phyloP scores from a whole-genome alignment of 805 yeast genomes.

The Jamesozyma piceae region DNA sequence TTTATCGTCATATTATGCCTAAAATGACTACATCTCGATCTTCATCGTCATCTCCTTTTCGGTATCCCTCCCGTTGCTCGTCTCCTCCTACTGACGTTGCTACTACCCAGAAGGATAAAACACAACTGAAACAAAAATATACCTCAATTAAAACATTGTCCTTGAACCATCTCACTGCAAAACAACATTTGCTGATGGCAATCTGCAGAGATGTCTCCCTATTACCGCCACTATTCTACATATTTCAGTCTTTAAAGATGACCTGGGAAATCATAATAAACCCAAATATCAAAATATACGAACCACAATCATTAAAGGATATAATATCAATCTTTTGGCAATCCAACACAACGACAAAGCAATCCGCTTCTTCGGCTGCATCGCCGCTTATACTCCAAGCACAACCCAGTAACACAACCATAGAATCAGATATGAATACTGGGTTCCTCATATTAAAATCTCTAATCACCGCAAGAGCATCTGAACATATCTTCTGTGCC shows the following conservation, averaged over 20 bases:
- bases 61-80: too few relatives aligned
- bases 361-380: background rate
- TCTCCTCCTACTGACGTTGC: too few relatives aligned
- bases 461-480: conserved; percentile 53
- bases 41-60: too few relatives aligned
- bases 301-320: conserved; percentile 18
- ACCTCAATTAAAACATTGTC: conserved; percentile 49
- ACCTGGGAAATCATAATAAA: conserved; percentile 13
- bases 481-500: conserved; percentile 74
- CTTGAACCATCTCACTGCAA: conserved; percentile 59
- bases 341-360: conserved; percentile 8
- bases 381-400: too few relatives aligned
- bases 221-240: conserved; percentile 53
- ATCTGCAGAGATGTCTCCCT: conserved; percentile 72
- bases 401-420: too few relatives aligned
- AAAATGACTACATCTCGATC: too few relatives aligned
- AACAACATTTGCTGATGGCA: conserved; percentile 67
- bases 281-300: conserved; percentile 17
- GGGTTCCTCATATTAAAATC: conserved; percentile 15
- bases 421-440: too few relatives aligned
- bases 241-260: conserved; percentile 34
- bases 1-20: too few relatives aligned
- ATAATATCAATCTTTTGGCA: conserved; percentile 16
- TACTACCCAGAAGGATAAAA: too few relatives aligned
- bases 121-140: conserved; percentile 9